These are phyloP conservation scores for Juglanconis oblonga DNA, from an alignment of 2,329 filamentous ascomycete species.

Conservation along the genomic window DNA sequence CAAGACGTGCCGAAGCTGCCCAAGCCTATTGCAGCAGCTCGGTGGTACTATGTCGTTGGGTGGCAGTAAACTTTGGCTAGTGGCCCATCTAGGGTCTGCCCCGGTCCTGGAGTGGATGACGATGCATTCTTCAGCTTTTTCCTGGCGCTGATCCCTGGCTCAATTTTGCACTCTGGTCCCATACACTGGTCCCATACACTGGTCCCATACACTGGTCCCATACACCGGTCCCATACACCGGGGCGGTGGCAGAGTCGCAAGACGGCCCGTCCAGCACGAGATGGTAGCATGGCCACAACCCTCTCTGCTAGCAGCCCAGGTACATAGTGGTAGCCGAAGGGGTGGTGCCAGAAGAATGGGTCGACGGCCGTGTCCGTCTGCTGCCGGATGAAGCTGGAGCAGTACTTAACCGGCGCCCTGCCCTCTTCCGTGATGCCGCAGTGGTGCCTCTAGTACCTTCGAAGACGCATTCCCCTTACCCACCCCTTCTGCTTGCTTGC, in stretches of 20 bases:
- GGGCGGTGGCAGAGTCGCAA: background rate
- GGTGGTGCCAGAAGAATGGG: conserved; percentile 2
- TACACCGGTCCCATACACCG: background rate
- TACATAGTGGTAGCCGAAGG: background rate
- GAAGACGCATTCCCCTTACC: background rate
- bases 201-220: background rate
- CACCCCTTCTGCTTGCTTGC: background rate
- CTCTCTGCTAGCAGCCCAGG: background rate
- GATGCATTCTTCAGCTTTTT: conserved; percentile 8
- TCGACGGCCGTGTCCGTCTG: conserved; percentile 2
- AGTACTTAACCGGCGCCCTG: conserved; percentile 16
- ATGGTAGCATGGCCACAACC: background rate
- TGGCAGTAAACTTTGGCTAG: conserved; percentile 12
- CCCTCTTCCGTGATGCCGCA: conserved; percentile 4
- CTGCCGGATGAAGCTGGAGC: conserved; percentile 2
- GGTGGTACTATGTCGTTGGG: background rate
- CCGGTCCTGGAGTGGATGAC: conserved; percentile 12
- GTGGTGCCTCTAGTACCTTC: background rate
- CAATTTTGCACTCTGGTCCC: background rate
- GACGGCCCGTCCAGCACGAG: background rate
- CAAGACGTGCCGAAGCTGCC: conserved; percentile 6
- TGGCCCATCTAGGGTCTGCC: conserved; percentile 3
- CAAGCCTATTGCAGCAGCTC: conserved; percentile 2
- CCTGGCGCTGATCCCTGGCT: conserved; percentile 9
- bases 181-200: conserved; percentile 1